Evolutionary conservation across 441 rosid species (phyloP), one percentile per base, ranked within the genome.

Genomic region (Populus hybrid): DNA sequence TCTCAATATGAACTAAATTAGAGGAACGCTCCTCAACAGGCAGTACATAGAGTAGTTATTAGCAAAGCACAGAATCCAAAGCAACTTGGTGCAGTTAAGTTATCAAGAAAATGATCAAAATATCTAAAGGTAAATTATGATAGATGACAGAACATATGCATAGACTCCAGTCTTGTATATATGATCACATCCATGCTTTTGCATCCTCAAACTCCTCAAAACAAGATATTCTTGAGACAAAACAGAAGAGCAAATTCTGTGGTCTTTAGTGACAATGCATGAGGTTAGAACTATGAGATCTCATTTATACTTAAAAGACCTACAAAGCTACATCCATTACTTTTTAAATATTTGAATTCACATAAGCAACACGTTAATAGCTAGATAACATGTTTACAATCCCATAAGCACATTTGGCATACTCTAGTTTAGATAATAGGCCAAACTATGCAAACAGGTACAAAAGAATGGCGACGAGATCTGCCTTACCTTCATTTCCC

Each of bases 101-200:
- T 21, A 75, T 35, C 63, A 53, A 66, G 63, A 10, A 71, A 71
- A 70, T 35, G 32, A 80, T 4, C 18, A 75, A 42, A 66, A n/a
- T 19, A 12, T 19, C 1, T 4, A 26, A 1, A 3, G 19, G 65
- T 24, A 53, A 6, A n/a, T 38, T 12, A 14, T 74, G 59, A 30
- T 65, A 28, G 53, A 59, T 34, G 10, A 0, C 3, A 67, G 61
- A 10, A n/a, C 34, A 46, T 6, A 23, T n/a, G 4, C 10, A 40
- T 35, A 21, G 61, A 70, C 75, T 30, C 21, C 36, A 59, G 57
- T 63, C 67, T n/a, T 18, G n/a, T 21, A 34, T 35, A 16, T 42
- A 19, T 67, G 9, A 67, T 26, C 30, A 12, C 59, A 12, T 30
- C 18, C 28, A 23, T 7, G n/a, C 35, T 9, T 34, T 21, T 70